Base-by-base conservation (phyloP, 441 rosid genomes). In the Erysimum pusillum region DNA sequence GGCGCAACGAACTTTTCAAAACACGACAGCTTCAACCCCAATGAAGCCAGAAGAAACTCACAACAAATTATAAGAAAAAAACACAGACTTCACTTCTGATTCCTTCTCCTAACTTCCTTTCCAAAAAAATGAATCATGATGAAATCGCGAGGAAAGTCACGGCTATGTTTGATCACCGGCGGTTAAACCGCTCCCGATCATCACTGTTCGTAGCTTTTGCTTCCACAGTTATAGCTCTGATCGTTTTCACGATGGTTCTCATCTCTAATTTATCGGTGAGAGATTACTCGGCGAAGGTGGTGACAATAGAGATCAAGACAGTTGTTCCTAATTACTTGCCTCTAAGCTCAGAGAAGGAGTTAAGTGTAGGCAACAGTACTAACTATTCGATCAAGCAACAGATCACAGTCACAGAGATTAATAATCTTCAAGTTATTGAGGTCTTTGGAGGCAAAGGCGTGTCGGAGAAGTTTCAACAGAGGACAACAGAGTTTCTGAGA, bases 401-500 rank as follows among this genome's bases (percentile, higher is more conserved):
- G 25, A 17, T 63, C 59, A 36, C 36, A 77, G 45, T 63, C 60
- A 73, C 34, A 6, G 44, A 63, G 66, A 48, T 1, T 31, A 28
- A 32, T 10, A 84, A 82, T 75, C 74, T 87, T 31, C 86, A 78
- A 0, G 58, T 82, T 0, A 60, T 83, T 8, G 82, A 84, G 67
- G 63, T 82, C 51, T 82, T 91, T 61, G 76, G 77, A 81, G 83
- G 94, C 8, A 80, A 80, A 49, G 57, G 54, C 39, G 28, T 69
- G 73, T 80, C 89, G 5, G 48, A 57, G 65, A 79, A 79, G 70
- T 94, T 92, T 62, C 88, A 86, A 11, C 60, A 81, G 13, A 83
- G 91, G n/a, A 81, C 83, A 70, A 67, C 76, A 58, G 79, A 81
- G 64, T 92, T 94, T 77, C 59, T 92, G 17, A 48, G 74, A 73